phyloP scores from a whole-genome alignment of 169 alveolate species.

The Babesia bigemina region DNA sequence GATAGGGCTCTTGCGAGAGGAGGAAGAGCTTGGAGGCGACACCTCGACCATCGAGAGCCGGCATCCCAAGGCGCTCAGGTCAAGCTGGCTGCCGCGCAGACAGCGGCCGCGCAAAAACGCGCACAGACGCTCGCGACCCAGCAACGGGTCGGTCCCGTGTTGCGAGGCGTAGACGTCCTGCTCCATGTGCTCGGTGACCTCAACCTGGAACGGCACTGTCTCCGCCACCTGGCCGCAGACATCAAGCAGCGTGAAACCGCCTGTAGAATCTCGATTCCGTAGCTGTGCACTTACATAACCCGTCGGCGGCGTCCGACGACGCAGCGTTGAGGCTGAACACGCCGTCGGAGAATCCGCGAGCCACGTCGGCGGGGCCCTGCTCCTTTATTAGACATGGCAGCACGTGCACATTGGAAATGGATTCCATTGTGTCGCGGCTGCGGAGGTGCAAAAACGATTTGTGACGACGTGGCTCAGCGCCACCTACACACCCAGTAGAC shows the following conservation, averaged over 20 bases:
- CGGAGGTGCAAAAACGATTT: neutral
- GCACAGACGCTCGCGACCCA: conserved; percentile 47
- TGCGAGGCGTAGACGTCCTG: conserved; percentile 45
- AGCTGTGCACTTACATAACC: neutral
- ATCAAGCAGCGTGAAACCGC: conserved; percentile 30
- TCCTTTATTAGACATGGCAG: conserved; percentile 64
- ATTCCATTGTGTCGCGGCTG: conserved; percentile 1
- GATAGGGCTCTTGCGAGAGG: neutral
- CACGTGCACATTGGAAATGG: conserved; percentile 42
- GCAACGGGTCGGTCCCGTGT: conserved; percentile 40
- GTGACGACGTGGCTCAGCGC: neutral
- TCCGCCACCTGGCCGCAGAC: conserved; percentile 38
- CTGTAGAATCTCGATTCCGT: neutral
- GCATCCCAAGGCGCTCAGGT: conserved; percentile 39
- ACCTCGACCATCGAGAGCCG: conserved; percentile 25
- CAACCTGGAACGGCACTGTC: conserved; percentile 26
- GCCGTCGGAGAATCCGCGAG: conserved; percentile 28
- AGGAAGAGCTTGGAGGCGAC: neutral
- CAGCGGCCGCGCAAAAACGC: conserved; percentile 58
- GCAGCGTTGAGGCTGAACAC: neutral
- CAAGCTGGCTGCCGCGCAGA: conserved; percentile 50
- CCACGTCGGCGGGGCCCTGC: conserved; percentile 42
- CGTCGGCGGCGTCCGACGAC: neutral
- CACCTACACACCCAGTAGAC: conserved; percentile 8
- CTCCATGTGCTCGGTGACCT: conserved; percentile 24